A percentile compares a stretch with the other conserved stretches of the same genome.
phyloP scores from a whole-genome alignment of 192 early-diverging fungal genomes.

The Umbelopsis ramanniana region DNA sequence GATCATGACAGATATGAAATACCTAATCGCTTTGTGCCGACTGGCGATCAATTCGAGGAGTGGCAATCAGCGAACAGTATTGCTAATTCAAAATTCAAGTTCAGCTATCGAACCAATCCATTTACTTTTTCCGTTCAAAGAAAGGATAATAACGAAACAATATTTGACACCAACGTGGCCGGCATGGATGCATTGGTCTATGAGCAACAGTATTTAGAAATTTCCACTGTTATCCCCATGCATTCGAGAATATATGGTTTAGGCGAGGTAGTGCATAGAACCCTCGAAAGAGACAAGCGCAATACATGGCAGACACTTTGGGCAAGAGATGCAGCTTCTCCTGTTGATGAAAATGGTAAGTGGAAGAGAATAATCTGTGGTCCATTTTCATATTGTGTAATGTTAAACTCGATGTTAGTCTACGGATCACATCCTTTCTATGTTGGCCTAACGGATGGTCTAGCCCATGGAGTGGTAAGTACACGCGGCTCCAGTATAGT shows the following conservation, averaged over 20 bases:
- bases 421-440: constrained; percentile 74
- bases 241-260: constrained; percentile 74
- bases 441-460: constrained; percentile 58
- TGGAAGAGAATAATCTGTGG: neutral
- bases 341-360: constrained; percentile 6
- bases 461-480: constrained; percentile 47
- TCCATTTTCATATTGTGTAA: neutral
- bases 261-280: constrained; percentile 51
- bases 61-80: neutral
- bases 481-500: neutral
- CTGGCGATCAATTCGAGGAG: constrained; percentile 1
- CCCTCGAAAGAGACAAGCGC: neutral
- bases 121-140: constrained; percentile 50
- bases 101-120: constrained; percentile 33
- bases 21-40: neutral
- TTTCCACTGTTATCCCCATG: constrained; percentile 54
- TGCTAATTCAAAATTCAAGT: constrained; percentile 25
- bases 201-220: constrained; percentile 69
- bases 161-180: constrained; percentile 46
- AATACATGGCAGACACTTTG: constrained; percentile 41
- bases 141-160: constrained; percentile 35
- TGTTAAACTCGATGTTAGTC: constrained; percentile 17
- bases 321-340: constrained; percentile 18
- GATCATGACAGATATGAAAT: constrained; percentile 20
- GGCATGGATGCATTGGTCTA: constrained; percentile 50